These are phyloP conservation scores for Amyloporia xantha DNA, from an alignment of 768 basidiomycete genomes.

Conservation along the genomic window DNA sequence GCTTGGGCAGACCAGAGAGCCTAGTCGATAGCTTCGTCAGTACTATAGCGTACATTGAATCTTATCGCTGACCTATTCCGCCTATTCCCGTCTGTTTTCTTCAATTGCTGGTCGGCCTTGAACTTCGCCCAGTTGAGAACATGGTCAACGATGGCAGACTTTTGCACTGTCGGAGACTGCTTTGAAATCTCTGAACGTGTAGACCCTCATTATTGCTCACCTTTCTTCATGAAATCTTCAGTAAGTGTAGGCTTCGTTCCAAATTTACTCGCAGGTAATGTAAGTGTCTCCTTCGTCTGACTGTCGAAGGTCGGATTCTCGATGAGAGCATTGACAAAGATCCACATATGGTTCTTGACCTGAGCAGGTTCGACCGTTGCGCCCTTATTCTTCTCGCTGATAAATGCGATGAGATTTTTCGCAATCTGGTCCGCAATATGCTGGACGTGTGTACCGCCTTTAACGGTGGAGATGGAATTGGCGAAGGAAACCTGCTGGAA, in stretches of 20 bases:
- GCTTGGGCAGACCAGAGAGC: constrained; percentile 84
- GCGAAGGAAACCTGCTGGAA: constrained; percentile 96
- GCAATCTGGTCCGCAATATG: constrained; percentile 84
- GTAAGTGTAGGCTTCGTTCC: constrained; percentile 78
- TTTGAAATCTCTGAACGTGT: constrained; percentile 3
- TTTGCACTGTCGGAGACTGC: constrained; percentile 49
- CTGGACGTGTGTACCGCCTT: constrained; percentile 92
- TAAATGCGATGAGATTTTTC: constrained; percentile 72
- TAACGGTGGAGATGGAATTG: constrained; percentile 94
- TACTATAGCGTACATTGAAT: no score
- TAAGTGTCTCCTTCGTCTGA: constrained; percentile 96
- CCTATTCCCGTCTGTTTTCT: constrained; percentile 90
- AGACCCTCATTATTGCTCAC: constrained; percentile 33
- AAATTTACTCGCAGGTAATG: constrained; percentile 81
- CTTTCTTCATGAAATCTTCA: constrained; percentile 96
- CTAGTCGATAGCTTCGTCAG: no score
- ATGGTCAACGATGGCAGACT: constrained; percentile 86
- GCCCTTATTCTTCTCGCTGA: constrained; percentile 96
- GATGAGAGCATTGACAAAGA: constrained; percentile 92
- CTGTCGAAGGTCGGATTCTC: constrained; percentile 99
- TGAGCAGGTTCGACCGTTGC: constrained; percentile 90
- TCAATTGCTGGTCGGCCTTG: constrained; percentile 93
- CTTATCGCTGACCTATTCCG: constrained; percentile 79
- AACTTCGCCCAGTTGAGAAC: constrained; percentile 95
- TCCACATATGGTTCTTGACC: constrained; percentile 97